These are phyloP conservation scores for Didymella pomorum DNA, from an alignment of 2,329 filamentous ascomycete species.

Conservation along the genomic window DNA sequence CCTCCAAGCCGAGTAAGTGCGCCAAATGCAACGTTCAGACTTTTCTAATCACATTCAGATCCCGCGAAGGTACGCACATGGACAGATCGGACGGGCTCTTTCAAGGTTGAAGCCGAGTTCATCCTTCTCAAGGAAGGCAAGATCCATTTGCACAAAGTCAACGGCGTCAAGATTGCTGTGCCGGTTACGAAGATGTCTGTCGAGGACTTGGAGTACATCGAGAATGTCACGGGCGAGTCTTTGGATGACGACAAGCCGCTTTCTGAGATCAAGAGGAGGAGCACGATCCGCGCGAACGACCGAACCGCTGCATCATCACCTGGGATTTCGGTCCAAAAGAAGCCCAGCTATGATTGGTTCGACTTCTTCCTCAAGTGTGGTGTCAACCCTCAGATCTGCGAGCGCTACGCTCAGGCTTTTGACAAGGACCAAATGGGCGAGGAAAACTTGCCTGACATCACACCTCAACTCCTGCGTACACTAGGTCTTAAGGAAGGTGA, in stretches of 20 bases:
- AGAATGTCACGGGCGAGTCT: slow-evolving; percentile 84
- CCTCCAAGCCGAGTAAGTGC: slow-evolving; percentile 76
- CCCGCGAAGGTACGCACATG: slow-evolving; percentile 83
- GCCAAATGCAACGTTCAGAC: slow-evolving; percentile 19
- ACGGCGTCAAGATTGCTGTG: slow-evolving; percentile 97
- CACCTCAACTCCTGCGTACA: slow-evolving; percentile 80
- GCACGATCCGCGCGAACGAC: slow-evolving; percentile 60
- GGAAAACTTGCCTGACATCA: slow-evolving; percentile 88
- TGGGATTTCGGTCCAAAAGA: slow-evolving; percentile 71
- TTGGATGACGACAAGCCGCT: slow-evolving; percentile 92
- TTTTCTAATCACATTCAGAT: slow-evolving; percentile 58
- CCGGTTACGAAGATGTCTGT: slow-evolving; percentile 95
- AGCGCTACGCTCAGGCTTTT: slow-evolving; percentile 92
- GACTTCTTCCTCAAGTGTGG: slow-evolving; percentile 96
- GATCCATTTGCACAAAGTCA: slow-evolving; percentile 96
- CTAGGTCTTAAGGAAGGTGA: slow-evolving; percentile 96
- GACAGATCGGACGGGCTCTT: slow-evolving; percentile 94
- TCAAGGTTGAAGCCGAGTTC: slow-evolving; percentile 97
- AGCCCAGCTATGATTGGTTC: slow-evolving; percentile 95
- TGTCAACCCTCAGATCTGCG: slow-evolving; percentile 89
- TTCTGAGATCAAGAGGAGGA: slow-evolving; percentile 74
- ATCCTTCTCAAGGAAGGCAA: slow-evolving; percentile 93
- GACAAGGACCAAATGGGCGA: slow-evolving; percentile 94
- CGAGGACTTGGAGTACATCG: slow-evolving; percentile 94
- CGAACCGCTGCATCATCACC: slow-evolving; percentile 47